Base-by-base conservation (phyloP, 2,329 filamentous ascomycete species). In the Fusarium gaditjirri region DNA sequence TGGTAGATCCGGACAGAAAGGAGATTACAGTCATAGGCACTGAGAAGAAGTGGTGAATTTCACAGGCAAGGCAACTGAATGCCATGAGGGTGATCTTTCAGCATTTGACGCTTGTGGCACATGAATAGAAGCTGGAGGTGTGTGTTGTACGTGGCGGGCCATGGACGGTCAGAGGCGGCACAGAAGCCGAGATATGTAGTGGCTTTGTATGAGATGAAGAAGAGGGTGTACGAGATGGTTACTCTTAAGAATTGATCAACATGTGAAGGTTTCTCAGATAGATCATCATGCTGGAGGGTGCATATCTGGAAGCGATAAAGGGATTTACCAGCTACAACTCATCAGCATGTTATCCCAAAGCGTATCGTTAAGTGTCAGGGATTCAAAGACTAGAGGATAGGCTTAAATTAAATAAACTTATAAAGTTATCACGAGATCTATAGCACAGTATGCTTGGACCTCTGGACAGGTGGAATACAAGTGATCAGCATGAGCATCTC, bases 1-100 rank as follows among this genome's bases (percentile, higher is more conserved):
- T 74, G 41, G 71, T 79, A 52, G 79, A 80, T 42, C 78, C 78
- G 2, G 77, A 79, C 21, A 78, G 74, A 38, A 77, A 65, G 59
- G 75, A 74, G 38, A 72, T 76, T 1, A 72, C 76, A 23, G 73
- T 68, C n/a, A 56, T 74, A 10, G 75, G 69, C 16, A 56, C 56
- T 33, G 71, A 68, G 43, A 54, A 61, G 54, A 65, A 66, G 60
- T 65, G 72, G 72, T 73, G 44, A 60, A 33, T 36, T 19, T 6
- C 36, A 14, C 29, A 29, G 44, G 23, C 44, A 35, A 29, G 31
- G 17, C 21, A 25, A 31, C 23, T 47, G 23, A 31, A 38, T 38
- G 23, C 36, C 57, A 21, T 41, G 25, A 43, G 41, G 36, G 27
- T 36, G 42, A 49, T 49, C 21, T 47, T 49, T 54, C 57, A 42